Evolutionary conservation across 495 filamentous ascomycete species (phyloP).

Genomic region (Penicillium maclennaniae): DNA sequence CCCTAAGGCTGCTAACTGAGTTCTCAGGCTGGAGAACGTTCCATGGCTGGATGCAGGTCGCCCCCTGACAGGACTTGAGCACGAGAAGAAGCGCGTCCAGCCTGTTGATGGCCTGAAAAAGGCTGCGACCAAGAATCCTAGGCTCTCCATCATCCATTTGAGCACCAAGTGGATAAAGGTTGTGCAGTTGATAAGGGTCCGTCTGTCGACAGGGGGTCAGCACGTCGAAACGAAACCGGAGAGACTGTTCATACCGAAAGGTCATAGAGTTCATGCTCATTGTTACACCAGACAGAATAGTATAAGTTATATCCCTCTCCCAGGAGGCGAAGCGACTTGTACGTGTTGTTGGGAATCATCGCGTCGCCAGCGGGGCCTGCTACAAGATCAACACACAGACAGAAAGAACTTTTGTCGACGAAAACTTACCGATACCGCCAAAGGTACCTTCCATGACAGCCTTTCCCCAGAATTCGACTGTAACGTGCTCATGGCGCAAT

Average conservation of each 20-base stretch:
- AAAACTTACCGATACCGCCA: slow-evolving; percentile 24
- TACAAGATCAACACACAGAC: neutral
- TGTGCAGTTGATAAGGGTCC: slow-evolving; percentile 58
- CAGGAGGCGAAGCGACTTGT: slow-evolving; percentile 58
- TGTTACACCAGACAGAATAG: slow-evolving; percentile 64
- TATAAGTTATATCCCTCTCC: slow-evolving; percentile 53
- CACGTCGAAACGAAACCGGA: neutral
- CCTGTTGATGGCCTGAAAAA: slow-evolving; percentile 44
- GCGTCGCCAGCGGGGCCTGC: slow-evolving; percentile 22
- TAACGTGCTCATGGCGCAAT: slow-evolving; percentile 59
- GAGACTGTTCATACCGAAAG: slow-evolving; percentile 37
- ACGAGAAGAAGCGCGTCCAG: slow-evolving; percentile 61
- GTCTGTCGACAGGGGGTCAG: slow-evolving; percentile 29
- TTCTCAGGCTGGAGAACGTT: slow-evolving; percentile 52
- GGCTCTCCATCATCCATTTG: slow-evolving; percentile 1
- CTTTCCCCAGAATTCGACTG: slow-evolving; percentile 62
- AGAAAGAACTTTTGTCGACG: neutral
- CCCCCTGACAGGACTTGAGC: slow-evolving; percentile 59
- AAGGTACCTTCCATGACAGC: slow-evolving; percentile 48
- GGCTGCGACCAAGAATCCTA: slow-evolving; percentile 41
- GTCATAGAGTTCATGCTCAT: slow-evolving; percentile 63
- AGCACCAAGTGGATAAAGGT: slow-evolving; percentile 45
- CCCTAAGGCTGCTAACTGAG: slow-evolving; percentile 30
- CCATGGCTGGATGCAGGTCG: slow-evolving; percentile 58
- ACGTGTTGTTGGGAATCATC: slow-evolving; percentile 52